A percentile compares a stretch with the other conserved stretches of the same genome.
These are phyloP conservation scores for Lodderomyces oxycetoniae DNA, from an alignment of 1,139 yeast species.

Conservation along the genomic window DNA sequence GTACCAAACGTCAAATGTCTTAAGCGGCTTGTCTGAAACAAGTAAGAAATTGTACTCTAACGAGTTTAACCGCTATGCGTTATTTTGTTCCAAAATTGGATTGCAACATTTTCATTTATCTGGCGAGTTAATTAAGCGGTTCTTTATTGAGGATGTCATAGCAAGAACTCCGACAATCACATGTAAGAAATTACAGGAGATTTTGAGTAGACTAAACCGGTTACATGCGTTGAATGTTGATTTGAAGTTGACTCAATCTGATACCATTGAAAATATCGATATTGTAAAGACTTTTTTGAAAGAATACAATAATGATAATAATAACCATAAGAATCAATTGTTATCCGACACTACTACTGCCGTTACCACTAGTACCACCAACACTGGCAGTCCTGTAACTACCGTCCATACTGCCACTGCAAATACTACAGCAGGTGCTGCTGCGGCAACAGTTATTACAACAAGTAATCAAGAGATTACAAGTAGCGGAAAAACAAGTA, in stretches of 20 bases:
- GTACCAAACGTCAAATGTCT: slow-evolving; percentile 10
- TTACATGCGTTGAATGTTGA: slow-evolving; percentile 17
- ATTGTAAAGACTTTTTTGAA: slow-evolving; percentile 10
- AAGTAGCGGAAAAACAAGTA: slow-evolving; percentile 28
- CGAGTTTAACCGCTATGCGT: slow-evolving; percentile 15
- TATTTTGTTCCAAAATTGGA: slow-evolving; percentile 11
- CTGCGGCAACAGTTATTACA: background rate
- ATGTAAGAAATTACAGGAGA: slow-evolving; percentile 18
- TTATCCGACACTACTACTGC: background rate
- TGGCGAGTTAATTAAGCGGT: slow-evolving; percentile 10
- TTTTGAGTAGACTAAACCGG: slow-evolving; percentile 32
- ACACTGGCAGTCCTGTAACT: background rate
- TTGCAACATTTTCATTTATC: slow-evolving; percentile 13
- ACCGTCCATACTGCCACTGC: background rate
- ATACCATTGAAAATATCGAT: slow-evolving; percentile 9
- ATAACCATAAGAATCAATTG: background rate
- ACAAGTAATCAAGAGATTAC: slow-evolving; percentile 23
- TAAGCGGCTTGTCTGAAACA: slow-evolving; percentile 11
- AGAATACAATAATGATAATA: slow-evolving; percentile 6
- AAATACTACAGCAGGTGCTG: background rate
- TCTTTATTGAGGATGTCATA: slow-evolving; percentile 10
- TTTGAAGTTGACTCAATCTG: slow-evolving; percentile 5
- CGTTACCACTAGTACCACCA: background rate
- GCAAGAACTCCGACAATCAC: slow-evolving; percentile 10
- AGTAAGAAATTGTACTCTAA: slow-evolving; percentile 12